A percentile compares a stretch with the other conserved stretches of the same genome.
These are phyloP conservation scores for Alternaria panax DNA, from an alignment of 2,329 filamentous ascomycete species.

Conservation along the genomic window DNA sequence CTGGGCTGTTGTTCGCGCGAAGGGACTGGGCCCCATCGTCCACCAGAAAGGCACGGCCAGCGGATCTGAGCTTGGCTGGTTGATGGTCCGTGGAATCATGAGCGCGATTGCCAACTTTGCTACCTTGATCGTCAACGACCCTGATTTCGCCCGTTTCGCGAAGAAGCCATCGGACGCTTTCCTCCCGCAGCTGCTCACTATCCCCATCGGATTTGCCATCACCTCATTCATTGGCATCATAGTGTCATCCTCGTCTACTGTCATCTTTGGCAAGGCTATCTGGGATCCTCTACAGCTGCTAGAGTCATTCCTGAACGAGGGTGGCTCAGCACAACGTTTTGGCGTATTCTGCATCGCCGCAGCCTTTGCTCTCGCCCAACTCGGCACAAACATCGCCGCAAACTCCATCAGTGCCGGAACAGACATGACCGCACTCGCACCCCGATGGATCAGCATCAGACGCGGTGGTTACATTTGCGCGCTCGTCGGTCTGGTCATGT, in stretches of 20 bases:
- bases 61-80: slow-evolving; percentile 79
- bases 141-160: slow-evolving; percentile 87
- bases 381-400: slow-evolving; percentile 87
- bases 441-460: slow-evolving; percentile 82
- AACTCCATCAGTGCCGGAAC: slow-evolving; percentile 86
- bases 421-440: slow-evolving; percentile 80
- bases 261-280: slow-evolving; percentile 53
- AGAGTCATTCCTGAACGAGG: slow-evolving; percentile 52
- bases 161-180: slow-evolving; percentile 76
- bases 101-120: slow-evolving; percentile 89
- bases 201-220: slow-evolving; percentile 61
- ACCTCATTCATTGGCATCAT: slow-evolving; percentile 79
- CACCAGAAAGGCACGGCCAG: slow-evolving; percentile 68
- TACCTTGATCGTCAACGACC: slow-evolving; percentile 80
- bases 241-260: slow-evolving; percentile 56
- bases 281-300: slow-evolving; percentile 55
- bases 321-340: slow-evolving; percentile 52
- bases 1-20: slow-evolving; percentile 82
- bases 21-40: slow-evolving; percentile 84
- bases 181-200: slow-evolving; percentile 74
- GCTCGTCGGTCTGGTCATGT: slow-evolving; percentile 80
- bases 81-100: slow-evolving; percentile 86
- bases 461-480: slow-evolving; percentile 89
- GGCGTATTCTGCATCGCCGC: slow-evolving; percentile 63
- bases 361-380: slow-evolving; percentile 71